A percentile compares a stretch with the other conserved stretches of the same genome.
Conservation (phyloP, 164 flowering plant species). For the Litsea cubeba region DNA sequence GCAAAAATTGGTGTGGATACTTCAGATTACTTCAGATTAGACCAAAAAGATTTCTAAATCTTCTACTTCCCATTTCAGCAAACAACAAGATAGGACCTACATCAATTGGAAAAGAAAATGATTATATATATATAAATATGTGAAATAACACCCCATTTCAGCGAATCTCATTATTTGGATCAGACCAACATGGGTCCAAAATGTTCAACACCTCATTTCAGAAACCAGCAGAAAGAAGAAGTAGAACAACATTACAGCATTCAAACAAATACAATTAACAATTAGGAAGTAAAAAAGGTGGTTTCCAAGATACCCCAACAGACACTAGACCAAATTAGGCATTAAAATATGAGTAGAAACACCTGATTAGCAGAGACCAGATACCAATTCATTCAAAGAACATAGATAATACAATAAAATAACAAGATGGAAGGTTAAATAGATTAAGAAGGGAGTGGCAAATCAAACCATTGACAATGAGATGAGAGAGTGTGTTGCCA, state of each 20-base stretch:
- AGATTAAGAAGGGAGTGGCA: neutral
- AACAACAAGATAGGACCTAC: too few species aligned
- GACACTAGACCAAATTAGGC: neutral
- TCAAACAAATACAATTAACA: neutral
- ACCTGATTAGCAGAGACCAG: neutral
- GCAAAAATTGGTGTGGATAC: too few species aligned
- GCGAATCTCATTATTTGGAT: neutral
- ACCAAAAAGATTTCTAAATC: too few species aligned
- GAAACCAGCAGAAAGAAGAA: neutral
- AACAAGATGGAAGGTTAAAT: neutral
- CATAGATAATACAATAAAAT: neutral
- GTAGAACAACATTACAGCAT: neutral
- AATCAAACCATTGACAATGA: neutral
- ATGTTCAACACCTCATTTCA: neutral
- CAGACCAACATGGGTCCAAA: neutral
- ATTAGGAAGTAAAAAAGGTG: neutral
- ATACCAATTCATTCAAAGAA: too few species aligned
- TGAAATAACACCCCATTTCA: too few species aligned
- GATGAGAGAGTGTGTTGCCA: neutral
- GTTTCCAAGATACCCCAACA: neutral
- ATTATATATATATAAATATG: too few species aligned
- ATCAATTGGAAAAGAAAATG: too few species aligned
- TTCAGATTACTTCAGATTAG: too few species aligned
- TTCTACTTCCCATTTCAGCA: too few species aligned
- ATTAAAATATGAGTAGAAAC: too few species aligned